These are phyloP conservation scores for Atkinsonella texensis DNA, from an alignment of 2,329 filamentous ascomycete genomes.

Conservation along the genomic window DNA sequence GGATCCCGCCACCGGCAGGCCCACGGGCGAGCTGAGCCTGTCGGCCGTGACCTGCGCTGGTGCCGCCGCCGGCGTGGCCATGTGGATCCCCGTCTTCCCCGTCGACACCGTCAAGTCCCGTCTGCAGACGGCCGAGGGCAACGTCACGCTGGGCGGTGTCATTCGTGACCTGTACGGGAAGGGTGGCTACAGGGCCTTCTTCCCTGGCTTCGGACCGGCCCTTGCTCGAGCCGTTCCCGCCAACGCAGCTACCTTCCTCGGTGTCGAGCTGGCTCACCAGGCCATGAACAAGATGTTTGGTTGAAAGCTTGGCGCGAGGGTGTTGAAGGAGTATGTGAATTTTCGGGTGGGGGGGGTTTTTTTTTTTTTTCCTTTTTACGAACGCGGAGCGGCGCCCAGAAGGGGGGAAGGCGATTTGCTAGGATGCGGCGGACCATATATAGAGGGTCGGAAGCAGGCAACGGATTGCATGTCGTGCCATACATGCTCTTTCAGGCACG, in stretches of 20 bases:
- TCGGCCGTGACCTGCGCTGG: conserved; percentile 76
- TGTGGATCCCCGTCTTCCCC: conserved; percentile 99
- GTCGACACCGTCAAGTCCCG: conserved; percentile 93
- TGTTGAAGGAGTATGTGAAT: neutral
- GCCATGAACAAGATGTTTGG: conserved; percentile 68
- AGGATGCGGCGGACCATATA: neutral
- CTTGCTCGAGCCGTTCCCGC: conserved; percentile 87
- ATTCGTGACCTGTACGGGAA: conserved; percentile 70
- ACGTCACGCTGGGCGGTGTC: conserved; percentile 67
- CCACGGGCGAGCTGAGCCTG: conserved; percentile 67
- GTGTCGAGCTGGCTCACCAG: conserved; percentile 73
- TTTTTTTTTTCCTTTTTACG: neutral
- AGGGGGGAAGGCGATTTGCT: neutral
- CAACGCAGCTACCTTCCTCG: conserved; percentile 89
- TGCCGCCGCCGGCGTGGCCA: conserved; percentile 83
- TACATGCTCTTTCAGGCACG: neutral
- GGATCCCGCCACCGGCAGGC: conserved; percentile 59
- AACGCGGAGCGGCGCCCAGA: too few species aligned
- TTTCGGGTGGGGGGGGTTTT: neutral
- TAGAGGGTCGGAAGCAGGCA: neutral
- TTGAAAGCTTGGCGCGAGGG: neutral
- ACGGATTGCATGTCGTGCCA: neutral
- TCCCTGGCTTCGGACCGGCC: conserved; percentile 90
- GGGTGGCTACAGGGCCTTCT: conserved; percentile 85
- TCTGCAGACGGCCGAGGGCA: conserved; percentile 81